These are phyloP conservation scores for Pyrenophora tritici-repentis DNA, from an alignment of 2,329 filamentous ascomycete species.

Conservation along the genomic window DNA sequence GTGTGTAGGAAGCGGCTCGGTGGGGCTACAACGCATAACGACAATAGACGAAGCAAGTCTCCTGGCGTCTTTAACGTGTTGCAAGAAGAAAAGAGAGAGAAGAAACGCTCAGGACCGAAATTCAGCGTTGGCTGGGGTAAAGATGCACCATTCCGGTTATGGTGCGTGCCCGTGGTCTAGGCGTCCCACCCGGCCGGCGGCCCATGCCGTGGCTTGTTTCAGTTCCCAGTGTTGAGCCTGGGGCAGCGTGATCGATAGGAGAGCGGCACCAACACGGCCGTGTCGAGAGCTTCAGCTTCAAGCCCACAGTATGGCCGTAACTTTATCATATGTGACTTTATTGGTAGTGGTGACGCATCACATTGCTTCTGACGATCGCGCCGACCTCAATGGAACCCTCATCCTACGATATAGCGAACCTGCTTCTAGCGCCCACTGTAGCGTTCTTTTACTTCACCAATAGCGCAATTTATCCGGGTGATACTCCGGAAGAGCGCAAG, in stretches of 20 bases:
- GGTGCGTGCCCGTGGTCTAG: conserved; percentile 5
- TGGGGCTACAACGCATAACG: not conserved
- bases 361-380: not conserved
- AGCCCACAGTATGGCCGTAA: not conserved
- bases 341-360: not conserved
- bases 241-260: conserved; percentile 8
- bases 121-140: not conserved
- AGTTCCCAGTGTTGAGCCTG: conserved; percentile 6
- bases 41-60: too few species aligned
- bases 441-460: conserved; percentile 1
- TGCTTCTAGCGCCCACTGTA: not conserved
- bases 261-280: not conserved
- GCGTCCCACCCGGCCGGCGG: conserved; percentile 4
- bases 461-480: not conserved
- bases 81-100: not conserved
- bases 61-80: too few species aligned
- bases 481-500: not conserved
- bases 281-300: not conserved
- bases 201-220: conserved; percentile 13
- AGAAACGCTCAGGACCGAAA: not conserved
- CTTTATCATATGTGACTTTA: not conserved
- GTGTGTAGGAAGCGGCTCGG: not conserved
- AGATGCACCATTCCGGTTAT: conserved; percentile 11
- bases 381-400: not conserved
- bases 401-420: not conserved